Conservation (phyloP, 148 eudicot genomes). For the Vaccinium macrocarpon region DNA sequence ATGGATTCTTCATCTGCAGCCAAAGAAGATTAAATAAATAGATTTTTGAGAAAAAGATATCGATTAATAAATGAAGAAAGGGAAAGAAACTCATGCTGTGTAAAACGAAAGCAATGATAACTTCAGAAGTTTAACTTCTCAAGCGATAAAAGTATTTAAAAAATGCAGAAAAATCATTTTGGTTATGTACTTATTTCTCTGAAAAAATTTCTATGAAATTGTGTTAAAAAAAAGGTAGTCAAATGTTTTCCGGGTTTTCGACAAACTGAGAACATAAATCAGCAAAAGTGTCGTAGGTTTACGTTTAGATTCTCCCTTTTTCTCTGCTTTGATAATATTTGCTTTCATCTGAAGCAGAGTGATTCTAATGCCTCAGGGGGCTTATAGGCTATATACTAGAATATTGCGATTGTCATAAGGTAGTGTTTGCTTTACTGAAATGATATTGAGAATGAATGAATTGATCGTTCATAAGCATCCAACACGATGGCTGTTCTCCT, state of each 20-base stretch:
- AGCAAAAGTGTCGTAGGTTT: neutral
- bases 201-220: neutral
- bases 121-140: neutral
- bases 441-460: neutral
- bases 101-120: neutral
- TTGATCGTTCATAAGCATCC: neutral
- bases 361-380: neutral
- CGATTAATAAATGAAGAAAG: neutral
- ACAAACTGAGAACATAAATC: neutral
- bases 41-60: neutral
- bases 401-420: neutral
- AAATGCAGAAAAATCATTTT: too few relatives aligned
- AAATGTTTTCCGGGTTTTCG: neutral
- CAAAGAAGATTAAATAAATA: neutral
- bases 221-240: neutral
- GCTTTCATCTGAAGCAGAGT: neutral
- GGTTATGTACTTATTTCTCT: neutral
- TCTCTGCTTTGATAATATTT: neutral
- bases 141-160: too few relatives aligned
- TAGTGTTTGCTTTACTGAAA: neutral
- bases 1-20: constrained; percentile 52
- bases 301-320: neutral
- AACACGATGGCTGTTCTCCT: neutral
- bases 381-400: neutral
- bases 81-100: neutral